Conservation (phyloP, 2,329 filamentous ascomycete species). For the Didymella exigua region DNA sequence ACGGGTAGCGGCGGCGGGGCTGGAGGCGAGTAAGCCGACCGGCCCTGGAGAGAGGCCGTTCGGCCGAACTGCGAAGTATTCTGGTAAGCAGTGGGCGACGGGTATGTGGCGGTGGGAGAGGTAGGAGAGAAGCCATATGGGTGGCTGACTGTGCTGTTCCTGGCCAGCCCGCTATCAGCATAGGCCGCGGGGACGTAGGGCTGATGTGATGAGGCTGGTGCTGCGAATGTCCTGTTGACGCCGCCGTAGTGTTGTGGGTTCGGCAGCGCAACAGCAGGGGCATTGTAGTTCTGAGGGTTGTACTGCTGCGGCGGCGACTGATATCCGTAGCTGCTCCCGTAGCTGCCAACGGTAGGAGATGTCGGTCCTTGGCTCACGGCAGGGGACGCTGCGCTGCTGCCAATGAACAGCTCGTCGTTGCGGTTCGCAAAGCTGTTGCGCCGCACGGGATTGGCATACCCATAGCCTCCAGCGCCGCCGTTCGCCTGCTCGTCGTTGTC, state of each 20-base stretch:
- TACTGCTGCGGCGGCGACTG: constrained; percentile 53
- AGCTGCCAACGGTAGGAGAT: constrained; percentile 36
- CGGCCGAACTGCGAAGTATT: constrained; percentile 39
- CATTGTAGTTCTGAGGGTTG: constrained; percentile 67
- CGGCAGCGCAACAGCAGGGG: constrained; percentile 45
- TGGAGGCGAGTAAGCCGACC: constrained; percentile 43
- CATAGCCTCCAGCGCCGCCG: constrained; percentile 47
- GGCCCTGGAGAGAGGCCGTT: constrained; percentile 38
- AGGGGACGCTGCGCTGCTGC: constrained; percentile 39
- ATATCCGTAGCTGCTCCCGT: constrained; percentile 52
- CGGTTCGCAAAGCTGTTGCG: constrained; percentile 46
- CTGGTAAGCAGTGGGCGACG: constrained; percentile 39
- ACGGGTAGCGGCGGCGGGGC: constrained; percentile 47
- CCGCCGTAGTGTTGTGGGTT: constrained; percentile 70
- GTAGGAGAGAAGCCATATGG: constrained; percentile 47
- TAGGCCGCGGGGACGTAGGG: constrained; percentile 56
- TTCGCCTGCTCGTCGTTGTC: constrained; percentile 75
- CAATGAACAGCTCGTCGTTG: constrained; percentile 69
- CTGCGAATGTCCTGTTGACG: constrained; percentile 44
- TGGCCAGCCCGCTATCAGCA: constrained; percentile 41
- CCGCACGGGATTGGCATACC: constrained; percentile 45
- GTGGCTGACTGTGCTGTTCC: constrained; percentile 42
- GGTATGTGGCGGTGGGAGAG: constrained; percentile 39
- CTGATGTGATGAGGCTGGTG: constrained; percentile 38
- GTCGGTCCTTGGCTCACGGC: constrained; percentile 34